phyloP scores from a whole-genome alignment of 345 rosid species.

The Sonneratia alba region DNA sequence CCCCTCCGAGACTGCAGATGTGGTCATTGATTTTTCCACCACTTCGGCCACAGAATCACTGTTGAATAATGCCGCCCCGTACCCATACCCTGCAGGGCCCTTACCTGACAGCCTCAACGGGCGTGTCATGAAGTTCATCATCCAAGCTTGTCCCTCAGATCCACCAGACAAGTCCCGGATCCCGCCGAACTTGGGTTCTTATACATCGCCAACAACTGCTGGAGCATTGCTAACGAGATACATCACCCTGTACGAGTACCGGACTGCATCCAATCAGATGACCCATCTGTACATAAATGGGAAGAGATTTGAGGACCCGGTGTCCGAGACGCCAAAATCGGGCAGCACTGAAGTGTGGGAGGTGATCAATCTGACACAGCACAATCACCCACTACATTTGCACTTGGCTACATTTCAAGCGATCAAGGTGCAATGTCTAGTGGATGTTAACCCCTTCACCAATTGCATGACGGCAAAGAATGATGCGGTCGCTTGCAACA shows the following conservation, averaged over 20 bases:
- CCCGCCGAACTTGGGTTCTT: not conserved
- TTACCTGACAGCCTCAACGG: not conserved
- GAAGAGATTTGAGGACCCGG: constrained; percentile 10
- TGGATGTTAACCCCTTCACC: not conserved
- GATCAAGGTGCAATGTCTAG: constrained; percentile 3
- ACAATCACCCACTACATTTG: constrained; percentile 15
- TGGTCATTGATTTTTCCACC: constrained; percentile 12
- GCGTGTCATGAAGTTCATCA: constrained; percentile 16
- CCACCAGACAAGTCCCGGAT: not conserved
- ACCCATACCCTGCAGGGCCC: constrained; percentile 12
- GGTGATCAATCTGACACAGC: constrained; percentile 14
- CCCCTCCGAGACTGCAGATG: constrained; percentile 10
- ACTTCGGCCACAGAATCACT: not conserved
- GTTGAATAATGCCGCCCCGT: constrained; percentile 8
- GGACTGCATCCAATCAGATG: not conserved
- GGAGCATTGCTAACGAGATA: not conserved
- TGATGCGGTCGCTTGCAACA: constrained; percentile 13
- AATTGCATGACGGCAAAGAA: constrained; percentile 14
- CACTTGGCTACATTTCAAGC: constrained; percentile 8
- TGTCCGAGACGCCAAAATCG: constrained; percentile 11
- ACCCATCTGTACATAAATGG: constrained; percentile 17
- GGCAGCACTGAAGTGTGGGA: constrained; percentile 15
- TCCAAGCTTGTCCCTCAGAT: not conserved
- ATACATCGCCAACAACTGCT: not conserved
- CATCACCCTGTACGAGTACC: constrained; percentile 8